Base-by-base conservation (phyloP, 1,284 basidiomycete species). In the Leccinum pallidistipes region DNA sequence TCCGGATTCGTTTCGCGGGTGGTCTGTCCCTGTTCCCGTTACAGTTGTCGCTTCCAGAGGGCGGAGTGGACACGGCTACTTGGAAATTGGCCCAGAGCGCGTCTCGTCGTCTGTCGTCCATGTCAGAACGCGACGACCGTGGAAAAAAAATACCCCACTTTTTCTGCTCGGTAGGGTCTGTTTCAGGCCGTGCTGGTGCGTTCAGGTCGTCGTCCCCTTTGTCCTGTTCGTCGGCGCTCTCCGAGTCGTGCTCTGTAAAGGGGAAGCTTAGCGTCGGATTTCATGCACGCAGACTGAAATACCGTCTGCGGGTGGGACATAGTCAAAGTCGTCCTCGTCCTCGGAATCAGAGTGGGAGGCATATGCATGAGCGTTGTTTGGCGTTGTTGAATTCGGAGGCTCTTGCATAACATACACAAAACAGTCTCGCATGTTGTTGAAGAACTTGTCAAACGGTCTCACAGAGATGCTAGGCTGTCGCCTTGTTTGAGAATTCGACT, bases 251-350 rank as follows among this genome's bases (percentile, higher is more conserved):
- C 24, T 77, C 82, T 75, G 69, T 62, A 56, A 63, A 57, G 29
- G n/a, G 14, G 5, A 10, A 3, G 31, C 16, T 55, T 2, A 62
- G 55, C 16, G 6, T 29, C 0, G 1, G 10, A 16, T 5, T 50
- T 2, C 1, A 29, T 2, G 24, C 5, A 18, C 8, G 31, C 4
- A 18, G 9, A 18, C 10, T 2, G 14, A 38, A 1, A 29, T 60
- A 83, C 72, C 71, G 21, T 79, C 74, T 27, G 70, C 72, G 16
- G 79, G 78, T 21, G 87, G 88, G 27, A 29, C 27, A 29, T 88
- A 91, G 69, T 90, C 88, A 10, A 75, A 73, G 64, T 90, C 88
- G 65, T 86, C 82, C 66, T 88, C 87, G 40, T 85, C 86, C 69
- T 89, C 88, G 3, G 82, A 81, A 60, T 71, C 67, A 61, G 60